Percentiles rank a stretch among this genome's conserved stretches.
Conservation (phyloP, 192 early-diverging fungal genomes). For the Linnemannia hyalina region DNA sequence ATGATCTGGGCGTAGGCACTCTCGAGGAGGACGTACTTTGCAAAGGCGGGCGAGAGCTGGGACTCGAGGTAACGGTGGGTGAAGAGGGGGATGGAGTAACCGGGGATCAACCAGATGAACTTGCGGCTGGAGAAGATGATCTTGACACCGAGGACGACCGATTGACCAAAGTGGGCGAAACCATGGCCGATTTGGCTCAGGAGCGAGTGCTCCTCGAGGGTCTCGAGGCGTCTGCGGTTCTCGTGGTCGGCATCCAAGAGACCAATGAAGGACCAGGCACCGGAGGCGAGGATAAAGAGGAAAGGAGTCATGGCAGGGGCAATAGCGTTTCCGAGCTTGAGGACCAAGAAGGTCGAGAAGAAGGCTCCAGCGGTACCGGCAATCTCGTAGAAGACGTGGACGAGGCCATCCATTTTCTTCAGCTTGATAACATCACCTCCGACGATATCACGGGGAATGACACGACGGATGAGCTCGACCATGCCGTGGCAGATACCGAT, state of each 20-base stretch:
- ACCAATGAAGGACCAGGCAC: constrained; percentile 62
- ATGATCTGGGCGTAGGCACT: constrained; percentile 62
- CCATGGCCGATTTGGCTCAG: constrained; percentile 45
- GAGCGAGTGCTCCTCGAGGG: constrained; percentile 13
- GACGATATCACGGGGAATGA: constrained; percentile 71
- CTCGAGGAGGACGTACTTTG: constrained; percentile 58
- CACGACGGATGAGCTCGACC: constrained; percentile 72
- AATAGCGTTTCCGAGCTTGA: constrained; percentile 60
- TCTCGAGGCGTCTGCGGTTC: constrained; percentile 17
- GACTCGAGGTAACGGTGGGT: constrained; percentile 72
- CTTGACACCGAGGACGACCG: constrained; percentile 57
- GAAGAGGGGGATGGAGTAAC: constrained; percentile 66
- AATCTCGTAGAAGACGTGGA: constrained; percentile 72
- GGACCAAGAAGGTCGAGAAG: constrained; percentile 59
- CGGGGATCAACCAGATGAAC: constrained; percentile 71
- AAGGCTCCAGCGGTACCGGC: constrained; percentile 71
- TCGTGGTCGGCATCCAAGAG: constrained; percentile 24
- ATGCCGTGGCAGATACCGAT: constrained; percentile 68
- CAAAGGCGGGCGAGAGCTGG: constrained; percentile 62
- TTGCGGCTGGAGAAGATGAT: constrained; percentile 66
- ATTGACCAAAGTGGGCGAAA: constrained; percentile 60
- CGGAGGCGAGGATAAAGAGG: constrained; percentile 60
- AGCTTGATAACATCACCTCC: constrained; percentile 72
- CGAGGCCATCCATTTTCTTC: constrained; percentile 69
- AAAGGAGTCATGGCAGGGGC: constrained; percentile 65